These are phyloP conservation scores for Fennellomyces sp. DNA, from an alignment of 371 early-diverging fungal genomes.

Conservation along the genomic window DNA sequence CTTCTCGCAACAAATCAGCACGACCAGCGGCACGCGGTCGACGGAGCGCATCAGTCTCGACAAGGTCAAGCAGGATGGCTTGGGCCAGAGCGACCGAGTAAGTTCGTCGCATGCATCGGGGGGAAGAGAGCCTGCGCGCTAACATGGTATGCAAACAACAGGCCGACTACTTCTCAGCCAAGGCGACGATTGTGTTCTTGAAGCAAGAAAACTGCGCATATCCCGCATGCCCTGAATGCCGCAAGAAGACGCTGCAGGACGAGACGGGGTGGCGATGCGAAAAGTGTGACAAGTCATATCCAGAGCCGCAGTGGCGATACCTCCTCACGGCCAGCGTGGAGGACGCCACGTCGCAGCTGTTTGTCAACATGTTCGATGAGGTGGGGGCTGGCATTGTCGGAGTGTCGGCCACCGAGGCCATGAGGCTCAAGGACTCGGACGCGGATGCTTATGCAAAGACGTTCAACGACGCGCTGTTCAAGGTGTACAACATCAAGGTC, in stretches of 20 bases:
- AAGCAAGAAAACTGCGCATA: conserved; percentile 71
- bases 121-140: neutral
- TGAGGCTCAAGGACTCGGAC: conserved; percentile 50
- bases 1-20: conserved; percentile 10
- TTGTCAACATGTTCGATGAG: conserved; percentile 90
- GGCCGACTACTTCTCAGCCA: conserved; percentile 72
- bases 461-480: conserved; percentile 65
- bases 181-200: conserved; percentile 69
- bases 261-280: conserved; percentile 89
- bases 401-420: conserved; percentile 71
- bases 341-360: conserved; percentile 84
- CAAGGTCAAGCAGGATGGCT: conserved; percentile 65
- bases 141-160: conserved; percentile 16
- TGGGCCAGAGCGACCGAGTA: conserved; percentile 69
- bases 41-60: conserved; percentile 61
- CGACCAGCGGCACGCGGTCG: conserved; percentile 5
- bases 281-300: conserved; percentile 77
- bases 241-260: conserved; percentile 84
- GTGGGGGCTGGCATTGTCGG: conserved; percentile 71
- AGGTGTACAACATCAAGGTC: conserved; percentile 70
- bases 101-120: neutral
- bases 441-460: conserved; percentile 34
- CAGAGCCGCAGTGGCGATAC: conserved; percentile 80
- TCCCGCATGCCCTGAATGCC: conserved; percentile 92
- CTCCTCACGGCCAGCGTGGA: conserved; percentile 71